phyloP scores from a whole-genome alignment of 2,329 filamentous ascomycete genomes.

The Elsinoe necatrix region DNA sequence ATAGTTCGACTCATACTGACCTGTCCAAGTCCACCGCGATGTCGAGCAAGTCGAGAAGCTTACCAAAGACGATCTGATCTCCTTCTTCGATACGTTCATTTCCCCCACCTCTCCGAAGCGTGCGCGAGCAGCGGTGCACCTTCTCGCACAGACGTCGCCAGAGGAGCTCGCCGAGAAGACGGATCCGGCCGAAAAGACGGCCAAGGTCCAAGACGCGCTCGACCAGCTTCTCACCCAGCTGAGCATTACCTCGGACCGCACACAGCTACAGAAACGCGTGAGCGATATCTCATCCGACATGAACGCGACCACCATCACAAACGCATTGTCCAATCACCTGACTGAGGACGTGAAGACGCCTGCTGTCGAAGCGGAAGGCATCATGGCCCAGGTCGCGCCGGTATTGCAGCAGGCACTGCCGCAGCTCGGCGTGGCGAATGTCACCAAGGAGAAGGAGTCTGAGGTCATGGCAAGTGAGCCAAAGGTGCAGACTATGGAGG shows the following conservation, averaged over 20 bases:
- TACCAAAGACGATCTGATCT: conserved; percentile 69
- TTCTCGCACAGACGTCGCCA: conserved; percentile 57
- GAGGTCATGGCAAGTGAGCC: conserved; percentile 18
- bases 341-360: not conserved
- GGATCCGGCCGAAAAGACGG: conserved; percentile 34
- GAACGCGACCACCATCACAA: conserved; percentile 37
- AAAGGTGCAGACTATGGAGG: conserved; percentile 24
- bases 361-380: conserved; percentile 25
- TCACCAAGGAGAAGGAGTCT: conserved; percentile 16
- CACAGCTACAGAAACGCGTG: conserved; percentile 38
- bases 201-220: conserved; percentile 37
- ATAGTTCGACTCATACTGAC: conserved; percentile 14
- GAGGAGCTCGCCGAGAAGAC: conserved; percentile 30
- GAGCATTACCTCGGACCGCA: conserved; percentile 39
- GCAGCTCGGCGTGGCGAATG: conserved; percentile 5
- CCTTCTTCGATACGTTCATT: conserved; percentile 71
- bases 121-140: conserved; percentile 76
- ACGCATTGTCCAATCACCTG: conserved; percentile 3
- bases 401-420: conserved; percentile 13
- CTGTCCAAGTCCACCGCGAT: conserved; percentile 57
- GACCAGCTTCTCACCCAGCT: conserved; percentile 38
- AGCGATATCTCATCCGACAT: conserved; percentile 39
- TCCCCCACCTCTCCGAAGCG: conserved; percentile 62
- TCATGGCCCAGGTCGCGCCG: conserved; percentile 38
- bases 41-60: conserved; percentile 64